A percentile compares a stretch with the other conserved stretches of the same genome.
Conservation (phyloP, 176 grass and related monocot species). For the Oryza australiensis region DNA sequence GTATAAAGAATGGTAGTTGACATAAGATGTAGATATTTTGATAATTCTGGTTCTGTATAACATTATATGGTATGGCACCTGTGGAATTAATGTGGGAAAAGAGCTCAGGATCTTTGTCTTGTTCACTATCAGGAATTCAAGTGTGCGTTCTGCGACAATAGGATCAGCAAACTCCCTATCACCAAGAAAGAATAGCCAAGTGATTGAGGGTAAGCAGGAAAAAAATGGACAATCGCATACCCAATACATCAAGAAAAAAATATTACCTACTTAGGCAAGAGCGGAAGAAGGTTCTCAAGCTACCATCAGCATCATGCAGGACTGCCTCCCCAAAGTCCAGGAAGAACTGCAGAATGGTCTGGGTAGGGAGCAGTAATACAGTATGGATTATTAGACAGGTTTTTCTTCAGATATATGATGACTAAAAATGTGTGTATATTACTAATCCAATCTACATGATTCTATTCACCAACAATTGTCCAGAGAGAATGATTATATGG, state of each 20-base stretch:
- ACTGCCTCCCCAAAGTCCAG: constrained; percentile 96
- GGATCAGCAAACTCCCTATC: constrained; percentile 88
- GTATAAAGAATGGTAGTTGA: not conserved
- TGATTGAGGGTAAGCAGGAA: not conserved
- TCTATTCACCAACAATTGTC: not conserved
- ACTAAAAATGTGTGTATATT: constrained; percentile 22
- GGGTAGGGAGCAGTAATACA: constrained; percentile 35
- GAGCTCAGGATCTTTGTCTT: constrained; percentile 67
- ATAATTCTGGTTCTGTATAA: not conserved
- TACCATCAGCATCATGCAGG: constrained; percentile 90
- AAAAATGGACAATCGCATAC: not conserved
- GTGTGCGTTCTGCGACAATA: constrained; percentile 63
- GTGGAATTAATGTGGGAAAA: constrained; percentile 76
- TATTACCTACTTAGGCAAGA: constrained; percentile 97
- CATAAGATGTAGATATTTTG: not conserved
- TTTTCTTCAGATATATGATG: not conserved
- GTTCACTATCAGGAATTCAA: constrained; percentile 80
- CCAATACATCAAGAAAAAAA: constrained; percentile 3
- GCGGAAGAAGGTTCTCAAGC: constrained; percentile 76
- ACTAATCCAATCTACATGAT: not conserved
- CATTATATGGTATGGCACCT: constrained; percentile 44
- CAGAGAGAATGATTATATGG: not conserved
- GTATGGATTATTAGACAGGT: constrained; percentile 9
- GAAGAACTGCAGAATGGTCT: constrained; percentile 98
- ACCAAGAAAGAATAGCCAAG: constrained; percentile 19